These are phyloP conservation scores for Aspergillus oerlinghausenensis DNA, from an alignment of 2,329 filamentous ascomycete genomes.

Conservation along the genomic window DNA sequence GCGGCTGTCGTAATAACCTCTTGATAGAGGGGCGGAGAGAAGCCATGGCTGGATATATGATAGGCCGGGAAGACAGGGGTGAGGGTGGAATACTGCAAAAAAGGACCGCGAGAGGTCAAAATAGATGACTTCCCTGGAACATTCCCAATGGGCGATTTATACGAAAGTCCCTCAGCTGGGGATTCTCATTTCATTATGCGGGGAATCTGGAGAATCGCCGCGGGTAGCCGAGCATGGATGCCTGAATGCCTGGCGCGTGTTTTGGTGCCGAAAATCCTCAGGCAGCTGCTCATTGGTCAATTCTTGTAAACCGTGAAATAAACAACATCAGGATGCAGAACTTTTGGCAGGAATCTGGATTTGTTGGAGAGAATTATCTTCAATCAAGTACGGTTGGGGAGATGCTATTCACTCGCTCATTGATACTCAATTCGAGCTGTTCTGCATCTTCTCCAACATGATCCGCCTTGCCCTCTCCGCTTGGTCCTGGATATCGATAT, in stretches of 20 bases:
- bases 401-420: neutral
- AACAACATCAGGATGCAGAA: neutral
- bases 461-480: conserved; percentile 18
- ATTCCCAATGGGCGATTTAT: conserved; percentile 8
- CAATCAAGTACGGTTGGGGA: neutral
- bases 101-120: neutral
- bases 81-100: neutral
- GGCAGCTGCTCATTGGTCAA: neutral
- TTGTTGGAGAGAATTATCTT: neutral
- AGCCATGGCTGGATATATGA: conserved; percentile 5
- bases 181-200: conserved; percentile 8
- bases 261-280: neutral
- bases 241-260: conserved; percentile 1
- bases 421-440: neutral
- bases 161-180: neutral
- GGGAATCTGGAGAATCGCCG: conserved; percentile 22
- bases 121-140: neutral
- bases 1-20: conserved; percentile 12
- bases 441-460: conserved; percentile 8
- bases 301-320: neutral
- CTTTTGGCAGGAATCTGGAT: neutral
- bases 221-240: conserved; percentile 22
- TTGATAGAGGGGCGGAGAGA: conserved; percentile 4
- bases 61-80: neutral
- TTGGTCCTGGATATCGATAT: conserved; percentile 27